Evolutionary conservation across 2,329 filamentous ascomycete genomes (phyloP), one percentile per base, ranked within the genome.

Genomic region (Fulvia fulva): DNA sequence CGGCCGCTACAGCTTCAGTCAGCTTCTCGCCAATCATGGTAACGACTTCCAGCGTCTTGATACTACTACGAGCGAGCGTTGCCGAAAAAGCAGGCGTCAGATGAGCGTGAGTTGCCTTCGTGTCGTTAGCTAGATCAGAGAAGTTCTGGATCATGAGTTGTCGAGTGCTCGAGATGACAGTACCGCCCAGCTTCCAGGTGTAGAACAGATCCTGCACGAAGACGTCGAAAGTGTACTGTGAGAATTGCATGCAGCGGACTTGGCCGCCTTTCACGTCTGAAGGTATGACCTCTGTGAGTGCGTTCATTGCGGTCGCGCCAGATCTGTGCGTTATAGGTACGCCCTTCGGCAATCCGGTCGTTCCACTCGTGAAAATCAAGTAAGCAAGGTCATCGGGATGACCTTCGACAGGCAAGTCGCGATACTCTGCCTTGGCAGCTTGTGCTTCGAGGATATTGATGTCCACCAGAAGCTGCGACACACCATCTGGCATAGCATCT

Each of bases 311-410:
- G 2, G 68, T 66, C 1, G 73, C 68, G 1, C 69, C 75, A 21
- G 75, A 71, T n/a, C 57, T 62, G 58, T 76, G 73, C 5, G 61
- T 68, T 25, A 76, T 73, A 0, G 71, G 71, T 6, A 76, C 74
- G 22, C 73, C 74, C 55, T 76, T 76, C 1, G 75, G 74, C 19
- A 68, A 66, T 8, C 74, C 72, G 9, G 72, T 74, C 8, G 71
- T 74, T 2, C 73, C 72, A 57, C 68, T 72, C 5, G 71, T 76
- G 70, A 71, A 76, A 30, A 78, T 74, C n/a, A 77, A 83, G 68
- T 93, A 94, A 6, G 89, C 87, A 2, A 89, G 70, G 14, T 2
- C 78, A 75, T 56, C 57, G 28, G 59, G 53, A 53, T 61, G 32
- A 34, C 34, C 34, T 22, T 55, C 14, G 30, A 58, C 32, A n/a